Evolutionary conservation across 1,284 basidiomycete genomes (phyloP).

Genomic region (Papiliotrema laurentii): DNA sequence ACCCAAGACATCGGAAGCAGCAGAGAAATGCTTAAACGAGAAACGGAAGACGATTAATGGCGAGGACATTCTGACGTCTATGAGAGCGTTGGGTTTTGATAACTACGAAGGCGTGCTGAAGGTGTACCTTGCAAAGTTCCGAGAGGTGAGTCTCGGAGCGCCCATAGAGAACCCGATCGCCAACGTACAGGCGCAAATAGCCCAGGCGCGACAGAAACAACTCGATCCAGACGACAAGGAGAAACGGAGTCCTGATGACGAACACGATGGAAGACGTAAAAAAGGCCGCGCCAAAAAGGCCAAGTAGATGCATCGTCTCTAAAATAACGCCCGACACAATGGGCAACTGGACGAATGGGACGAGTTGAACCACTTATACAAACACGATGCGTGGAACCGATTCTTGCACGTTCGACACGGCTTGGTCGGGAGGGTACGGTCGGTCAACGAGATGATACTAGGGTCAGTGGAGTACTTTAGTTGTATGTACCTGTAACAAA

Average conservation of each 20-base stretch:
- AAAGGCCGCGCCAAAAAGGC: slow-evolving; percentile 12
- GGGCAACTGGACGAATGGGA: slow-evolving; percentile 83
- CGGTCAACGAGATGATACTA: slow-evolving; percentile 89
- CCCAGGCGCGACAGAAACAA: slow-evolving; percentile 19
- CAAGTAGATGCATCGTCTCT: slow-evolving; percentile 7
- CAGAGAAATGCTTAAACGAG: slow-evolving; percentile 95
- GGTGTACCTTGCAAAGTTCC: slow-evolving; percentile 85
- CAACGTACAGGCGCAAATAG: slow-evolving; percentile 30
- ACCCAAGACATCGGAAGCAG: slow-evolving; percentile 51
- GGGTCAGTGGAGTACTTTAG: slow-evolving; percentile 21
- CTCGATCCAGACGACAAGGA: slow-evolving; percentile 16
- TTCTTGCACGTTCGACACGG: slow-evolving; percentile 95
- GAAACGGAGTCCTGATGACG: slow-evolving; percentile 11
- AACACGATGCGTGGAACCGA: slow-evolving; percentile 85
- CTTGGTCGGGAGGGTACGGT: slow-evolving; percentile 82
- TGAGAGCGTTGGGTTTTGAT: slow-evolving; percentile 86
- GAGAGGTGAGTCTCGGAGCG: slow-evolving; percentile 67
- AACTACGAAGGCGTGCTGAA: slow-evolving; percentile 83
- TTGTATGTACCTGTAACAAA: slow-evolving; percentile 77
- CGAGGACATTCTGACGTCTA: slow-evolving; percentile 88
- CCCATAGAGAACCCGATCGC: too few relatives aligned
- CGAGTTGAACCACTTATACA: slow-evolving; percentile 94
- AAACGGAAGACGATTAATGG: slow-evolving; percentile 89
- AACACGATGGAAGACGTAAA: slow-evolving; percentile 9
- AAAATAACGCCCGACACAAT: slow-evolving; percentile 65